Conservation (phyloP, 2,329 filamentous ascomycete species). For the Colletotrichum tropicale region DNA sequence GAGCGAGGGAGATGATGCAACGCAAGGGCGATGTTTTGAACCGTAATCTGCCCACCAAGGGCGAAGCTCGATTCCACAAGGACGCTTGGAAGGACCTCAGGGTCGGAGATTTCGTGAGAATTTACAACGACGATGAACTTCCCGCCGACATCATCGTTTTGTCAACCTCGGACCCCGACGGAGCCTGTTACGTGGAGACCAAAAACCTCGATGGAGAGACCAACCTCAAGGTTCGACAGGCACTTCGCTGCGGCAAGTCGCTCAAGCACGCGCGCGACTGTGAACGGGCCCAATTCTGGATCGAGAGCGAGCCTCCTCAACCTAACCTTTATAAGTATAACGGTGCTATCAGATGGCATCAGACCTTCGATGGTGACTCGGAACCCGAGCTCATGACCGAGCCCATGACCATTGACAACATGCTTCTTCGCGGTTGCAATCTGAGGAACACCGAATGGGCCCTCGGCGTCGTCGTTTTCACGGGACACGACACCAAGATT, state of each 20-base stretch:
- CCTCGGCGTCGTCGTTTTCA: slow-evolving; percentile 90
- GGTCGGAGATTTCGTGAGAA: slow-evolving; percentile 93
- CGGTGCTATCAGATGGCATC: slow-evolving; percentile 85
- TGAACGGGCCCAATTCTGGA: slow-evolving; percentile 82
- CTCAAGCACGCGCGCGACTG: slow-evolving; percentile 92
- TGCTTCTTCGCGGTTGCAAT: slow-evolving; percentile 91
- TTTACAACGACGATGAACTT: slow-evolving; percentile 95
- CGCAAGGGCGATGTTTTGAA: slow-evolving; percentile 72
- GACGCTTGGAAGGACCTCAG: slow-evolving; percentile 95
- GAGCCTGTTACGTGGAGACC: slow-evolving; percentile 95
- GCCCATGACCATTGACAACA: slow-evolving; percentile 92
- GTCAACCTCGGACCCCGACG: slow-evolving; percentile 91
- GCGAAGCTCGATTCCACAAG: slow-evolving; percentile 85
- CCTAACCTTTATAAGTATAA: slow-evolving; percentile 96
- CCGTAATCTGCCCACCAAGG: slow-evolving; percentile 65
- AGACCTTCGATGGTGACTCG: slow-evolving; percentile 68
- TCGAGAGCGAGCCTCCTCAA: slow-evolving; percentile 91
- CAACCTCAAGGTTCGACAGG: slow-evolving; percentile 93
- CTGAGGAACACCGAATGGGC: slow-evolving; percentile 96
- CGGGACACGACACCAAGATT: slow-evolving; percentile 95
- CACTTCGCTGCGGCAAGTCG: slow-evolving; percentile 81
- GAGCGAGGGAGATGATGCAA: slow-evolving; percentile 42
- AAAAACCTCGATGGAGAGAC: slow-evolving; percentile 99
- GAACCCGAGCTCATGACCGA: slow-evolving; percentile 82
- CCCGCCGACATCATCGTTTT: slow-evolving; percentile 93